Conservation (phyloP, 1,284 basidiomycete species). For the Golubevia sp. region DNA sequence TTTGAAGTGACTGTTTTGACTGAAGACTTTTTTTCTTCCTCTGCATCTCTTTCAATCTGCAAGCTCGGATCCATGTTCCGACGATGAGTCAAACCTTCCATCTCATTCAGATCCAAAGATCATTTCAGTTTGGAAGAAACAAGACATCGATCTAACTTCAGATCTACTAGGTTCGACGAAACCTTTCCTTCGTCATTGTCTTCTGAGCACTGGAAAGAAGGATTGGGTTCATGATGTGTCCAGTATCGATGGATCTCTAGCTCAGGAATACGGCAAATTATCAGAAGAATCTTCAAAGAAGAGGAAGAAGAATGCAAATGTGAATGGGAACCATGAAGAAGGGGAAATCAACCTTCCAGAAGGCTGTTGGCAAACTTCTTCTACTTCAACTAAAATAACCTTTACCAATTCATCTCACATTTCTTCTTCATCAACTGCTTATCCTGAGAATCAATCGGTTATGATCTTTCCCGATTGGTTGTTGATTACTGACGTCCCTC, state of each 20-base stretch:
- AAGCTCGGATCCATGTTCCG: slow-evolving; percentile 6
- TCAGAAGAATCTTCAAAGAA: slow-evolving; percentile 1
- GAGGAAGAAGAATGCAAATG: background rate
- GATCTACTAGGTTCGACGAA: background rate
- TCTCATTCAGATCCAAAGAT: background rate
- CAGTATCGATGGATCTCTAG: slow-evolving; percentile 5
- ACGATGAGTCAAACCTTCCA: background rate
- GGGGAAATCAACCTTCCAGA: background rate
- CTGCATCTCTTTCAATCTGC: background rate
- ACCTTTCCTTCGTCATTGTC: slow-evolving; percentile 8
- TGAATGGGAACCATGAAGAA: background rate
- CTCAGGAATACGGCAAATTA: slow-evolving; percentile 2
- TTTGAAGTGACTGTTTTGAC: no score
- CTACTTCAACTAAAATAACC: background rate
- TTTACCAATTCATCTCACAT: slow-evolving; percentile 9
- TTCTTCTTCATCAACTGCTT: background rate
- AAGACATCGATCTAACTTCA: slow-evolving; percentile 6
- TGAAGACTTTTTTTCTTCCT: no score
- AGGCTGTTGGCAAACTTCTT: slow-evolving; percentile 5
- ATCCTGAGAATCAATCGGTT: slow-evolving; percentile 6
- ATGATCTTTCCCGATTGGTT: slow-evolving; percentile 9
- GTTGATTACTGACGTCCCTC: slow-evolving; percentile 5
- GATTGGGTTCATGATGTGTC: slow-evolving; percentile 11
- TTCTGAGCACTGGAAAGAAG: slow-evolving; percentile 11
- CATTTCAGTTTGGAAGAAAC: slow-evolving; percentile 8